Evolutionary conservation across 2,329 filamentous ascomycete genomes (phyloP), one percentile per base, ranked within the genome.

Genomic region (Dothidotthia symphoricarpi): DNA sequence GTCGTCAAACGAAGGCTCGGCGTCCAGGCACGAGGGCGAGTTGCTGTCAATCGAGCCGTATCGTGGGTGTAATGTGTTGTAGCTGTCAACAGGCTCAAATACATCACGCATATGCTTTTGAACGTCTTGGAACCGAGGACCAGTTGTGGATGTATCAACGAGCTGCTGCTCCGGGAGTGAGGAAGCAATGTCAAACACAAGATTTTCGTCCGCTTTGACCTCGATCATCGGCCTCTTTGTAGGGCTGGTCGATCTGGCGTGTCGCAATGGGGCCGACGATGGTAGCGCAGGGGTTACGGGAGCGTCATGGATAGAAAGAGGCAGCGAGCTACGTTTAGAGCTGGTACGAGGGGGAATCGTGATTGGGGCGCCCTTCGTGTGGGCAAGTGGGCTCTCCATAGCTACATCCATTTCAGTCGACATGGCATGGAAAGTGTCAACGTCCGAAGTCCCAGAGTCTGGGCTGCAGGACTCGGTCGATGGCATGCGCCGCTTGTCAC

Each of bases 301-400:
- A 26, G 31, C 12, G 11, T 24, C 6, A 29, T 15, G n/a, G 22
- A 25, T n/a, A 39, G 31, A 4, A 29, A 36, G 13, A 27, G 39
- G 45, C 15, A 52, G 17, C 16, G 49, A 54, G n/a, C 24, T 42
- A 28, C 45, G 39, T 35, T 53, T 51, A 3, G 49, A 54, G 26
- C 51, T 51, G 3, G 39, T 43, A 2, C 51, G 50, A 24, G 51
- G 47, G 8, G 50, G 46, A 4, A 50, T 34, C 3, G n/a, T 3
- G 3, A 40, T 12, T 2, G 33, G 22, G 8, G 16, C 27, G 22
- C 24, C 28, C 7, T 30, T 42, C 25, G 43, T 45, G 6, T 28
- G 22, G 15, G 36, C 31, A 16, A 43, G 27, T 10, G 46, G 43
- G 16, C 40, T 48, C 16, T 31, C 25, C 7, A 44, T 15, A 12